A percentile compares a stretch with the other conserved stretches of the same genome.
These are phyloP conservation scores for Aureobasidium mangrovei DNA, from an alignment of 2,329 filamentous ascomycete species.

Conservation along the genomic window DNA sequence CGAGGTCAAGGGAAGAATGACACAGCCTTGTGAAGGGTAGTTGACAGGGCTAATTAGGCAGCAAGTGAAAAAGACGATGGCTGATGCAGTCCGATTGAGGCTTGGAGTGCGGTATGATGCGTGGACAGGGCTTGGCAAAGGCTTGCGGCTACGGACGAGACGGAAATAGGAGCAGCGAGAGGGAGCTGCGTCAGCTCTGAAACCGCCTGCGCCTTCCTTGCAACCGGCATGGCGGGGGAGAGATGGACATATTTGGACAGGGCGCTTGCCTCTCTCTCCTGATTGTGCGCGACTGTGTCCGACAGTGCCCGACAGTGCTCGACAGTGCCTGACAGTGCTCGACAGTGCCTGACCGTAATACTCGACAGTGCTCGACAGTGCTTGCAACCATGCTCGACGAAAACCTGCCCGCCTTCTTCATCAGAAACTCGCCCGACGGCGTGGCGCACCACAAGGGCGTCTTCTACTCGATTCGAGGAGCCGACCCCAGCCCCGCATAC, in stretches of 20 bases:
- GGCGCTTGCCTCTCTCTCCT: background rate
- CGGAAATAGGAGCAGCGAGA: conserved; percentile 4
- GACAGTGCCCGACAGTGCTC: too few relatives aligned
- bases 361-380: background rate
- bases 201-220: background rate
- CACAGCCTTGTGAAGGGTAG: background rate
- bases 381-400: conserved; percentile 68
- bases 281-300: background rate
- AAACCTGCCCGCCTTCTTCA: conserved; percentile 69
- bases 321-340: background rate
- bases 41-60: background rate
- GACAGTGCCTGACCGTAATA: conserved; percentile 1
- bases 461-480: conserved; percentile 61
- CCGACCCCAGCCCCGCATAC: conserved; percentile 72
- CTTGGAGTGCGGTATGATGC: conserved; percentile 1
- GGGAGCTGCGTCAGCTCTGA: background rate
- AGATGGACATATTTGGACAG: background rate
- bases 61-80: background rate
- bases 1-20: background rate
- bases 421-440: conserved; percentile 44
- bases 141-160: background rate
- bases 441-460: conserved; percentile 46
- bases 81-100: background rate
- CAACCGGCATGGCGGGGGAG: background rate
- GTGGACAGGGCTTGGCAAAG: background rate